phyloP scores from a whole-genome alignment of 2,329 filamentous ascomycete genomes.

The Diaporthe helianthi region DNA sequence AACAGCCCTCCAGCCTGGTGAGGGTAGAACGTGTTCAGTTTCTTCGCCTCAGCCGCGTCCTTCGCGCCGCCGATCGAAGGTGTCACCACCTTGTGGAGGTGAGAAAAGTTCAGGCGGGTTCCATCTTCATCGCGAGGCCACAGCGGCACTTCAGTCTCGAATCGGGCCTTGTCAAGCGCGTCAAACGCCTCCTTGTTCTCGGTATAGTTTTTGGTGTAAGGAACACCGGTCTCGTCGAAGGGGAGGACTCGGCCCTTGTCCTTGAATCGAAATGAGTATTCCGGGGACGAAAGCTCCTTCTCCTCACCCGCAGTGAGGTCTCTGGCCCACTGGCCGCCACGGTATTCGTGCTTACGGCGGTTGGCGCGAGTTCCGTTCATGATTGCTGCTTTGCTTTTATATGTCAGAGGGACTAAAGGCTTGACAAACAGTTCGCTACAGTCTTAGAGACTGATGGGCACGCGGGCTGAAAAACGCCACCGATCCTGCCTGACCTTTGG shows the following conservation, averaged over 20 bases:
- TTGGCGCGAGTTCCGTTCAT: conserved; percentile 15
- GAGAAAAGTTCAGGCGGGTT: neutral
- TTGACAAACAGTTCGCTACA: too few species aligned
- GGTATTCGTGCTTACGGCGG: neutral
- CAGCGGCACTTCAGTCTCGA: neutral
- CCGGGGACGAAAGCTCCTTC: neutral
- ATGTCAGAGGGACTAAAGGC: neutral
- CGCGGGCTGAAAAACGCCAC: too few species aligned
- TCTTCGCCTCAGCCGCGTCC: neutral
- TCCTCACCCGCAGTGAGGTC: neutral
- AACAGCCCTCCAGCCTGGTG: conserved; percentile 5
- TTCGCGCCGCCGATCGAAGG: neutral
- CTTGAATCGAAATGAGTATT: neutral
- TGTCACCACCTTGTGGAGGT: neutral
- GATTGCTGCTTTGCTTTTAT: neutral
- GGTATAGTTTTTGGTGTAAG: neutral
- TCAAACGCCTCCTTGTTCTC: conserved; percentile 2
- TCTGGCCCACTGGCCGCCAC: neutral
- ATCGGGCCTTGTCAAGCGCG: neutral
- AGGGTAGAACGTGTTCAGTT: neutral
- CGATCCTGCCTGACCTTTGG: neutral
- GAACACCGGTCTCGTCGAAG: neutral
- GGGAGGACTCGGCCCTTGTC: neutral
- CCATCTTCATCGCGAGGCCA: neutral
- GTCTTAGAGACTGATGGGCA: neutral